Conservation (phyloP, 2,329 filamentous ascomycete species). For the Colletotrichum noveboracense region DNA sequence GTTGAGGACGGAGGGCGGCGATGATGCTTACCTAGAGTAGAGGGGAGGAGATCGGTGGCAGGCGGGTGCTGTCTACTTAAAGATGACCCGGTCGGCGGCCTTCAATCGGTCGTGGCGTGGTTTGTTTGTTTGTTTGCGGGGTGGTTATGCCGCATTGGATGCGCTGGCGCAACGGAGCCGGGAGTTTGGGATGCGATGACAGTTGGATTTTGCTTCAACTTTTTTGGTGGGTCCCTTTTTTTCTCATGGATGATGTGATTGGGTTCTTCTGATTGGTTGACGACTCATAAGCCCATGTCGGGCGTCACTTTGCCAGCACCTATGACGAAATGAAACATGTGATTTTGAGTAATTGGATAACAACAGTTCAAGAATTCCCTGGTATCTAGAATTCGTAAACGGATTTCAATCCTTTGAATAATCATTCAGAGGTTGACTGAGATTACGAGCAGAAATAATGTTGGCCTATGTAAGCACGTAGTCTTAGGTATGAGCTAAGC, state of each 20-base stretch:
- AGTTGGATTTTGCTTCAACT: neutral
- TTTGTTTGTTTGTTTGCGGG: neutral
- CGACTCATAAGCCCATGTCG: neutral
- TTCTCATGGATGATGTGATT: constrained; percentile 6
- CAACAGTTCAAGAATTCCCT: fast-evolving
- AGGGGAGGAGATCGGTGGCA: neutral
- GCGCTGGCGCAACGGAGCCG: neutral
- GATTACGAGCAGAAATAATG: too few relatives aligned
- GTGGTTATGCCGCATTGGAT: neutral
- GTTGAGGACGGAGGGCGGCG: neutral
- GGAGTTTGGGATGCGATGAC: constrained; percentile 1
- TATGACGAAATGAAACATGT: neutral
- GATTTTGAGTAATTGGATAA: neutral
- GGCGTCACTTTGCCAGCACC: neutral
- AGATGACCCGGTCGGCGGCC: neutral
- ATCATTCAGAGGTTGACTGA: neutral
- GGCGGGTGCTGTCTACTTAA: neutral
- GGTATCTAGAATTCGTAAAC: neutral
- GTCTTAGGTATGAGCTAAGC: too few relatives aligned
- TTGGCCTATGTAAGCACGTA: too few relatives aligned
- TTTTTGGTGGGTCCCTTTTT: constrained; percentile 7
- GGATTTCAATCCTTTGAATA: neutral
- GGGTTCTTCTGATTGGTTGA: neutral
- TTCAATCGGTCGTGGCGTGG: neutral
- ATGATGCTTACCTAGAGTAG: neutral